phyloP scores from a whole-genome alignment of 495 filamentous ascomycete genomes.

The Aspergillus panamensis region DNA sequence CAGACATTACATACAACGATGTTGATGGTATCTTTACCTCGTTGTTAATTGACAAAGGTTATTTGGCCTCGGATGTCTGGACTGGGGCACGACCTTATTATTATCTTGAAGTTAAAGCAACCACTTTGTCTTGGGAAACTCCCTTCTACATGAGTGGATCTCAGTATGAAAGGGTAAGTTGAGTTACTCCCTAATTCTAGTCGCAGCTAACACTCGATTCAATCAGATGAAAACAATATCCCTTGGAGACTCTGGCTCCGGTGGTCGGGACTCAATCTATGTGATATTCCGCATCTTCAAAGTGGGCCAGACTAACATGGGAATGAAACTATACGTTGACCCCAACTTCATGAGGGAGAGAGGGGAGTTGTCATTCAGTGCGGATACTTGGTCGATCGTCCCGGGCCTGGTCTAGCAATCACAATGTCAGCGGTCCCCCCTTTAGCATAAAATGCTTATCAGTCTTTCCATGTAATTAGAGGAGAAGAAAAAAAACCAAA shows the following conservation, averaged over 20 bases:
- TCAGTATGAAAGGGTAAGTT: conserved; percentile 37
- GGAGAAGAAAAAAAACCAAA: no score
- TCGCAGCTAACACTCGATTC: neutral
- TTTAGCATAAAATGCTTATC: neutral
- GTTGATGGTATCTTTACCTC: conserved; percentile 27
- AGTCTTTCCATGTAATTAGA: neutral
- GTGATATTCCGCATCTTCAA: conserved; percentile 43
- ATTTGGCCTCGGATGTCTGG: conserved; percentile 29
- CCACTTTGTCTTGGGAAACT: conserved; percentile 31
- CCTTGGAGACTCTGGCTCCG: neutral
- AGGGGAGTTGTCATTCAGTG: conserved; percentile 25
- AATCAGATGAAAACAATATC: neutral
- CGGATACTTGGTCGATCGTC: conserved; percentile 29
- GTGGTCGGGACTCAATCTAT: conserved; percentile 26
- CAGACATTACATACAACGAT: conserved; percentile 44
- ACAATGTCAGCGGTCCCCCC: neutral
- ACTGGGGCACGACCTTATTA: conserved; percentile 27
- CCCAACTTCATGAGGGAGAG: conserved; percentile 24
- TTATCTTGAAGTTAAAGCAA: conserved; percentile 50
- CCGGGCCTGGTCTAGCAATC: conserved; percentile 3
- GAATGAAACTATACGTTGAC: conserved; percentile 38
- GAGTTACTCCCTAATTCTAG: neutral
- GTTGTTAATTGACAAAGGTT: conserved; percentile 31
- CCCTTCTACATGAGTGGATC: conserved; percentile 43
- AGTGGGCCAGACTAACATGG: conserved; percentile 27